phyloP scores from a whole-genome alignment of 257 asterid species.

The Eustoma russellianum region DNA sequence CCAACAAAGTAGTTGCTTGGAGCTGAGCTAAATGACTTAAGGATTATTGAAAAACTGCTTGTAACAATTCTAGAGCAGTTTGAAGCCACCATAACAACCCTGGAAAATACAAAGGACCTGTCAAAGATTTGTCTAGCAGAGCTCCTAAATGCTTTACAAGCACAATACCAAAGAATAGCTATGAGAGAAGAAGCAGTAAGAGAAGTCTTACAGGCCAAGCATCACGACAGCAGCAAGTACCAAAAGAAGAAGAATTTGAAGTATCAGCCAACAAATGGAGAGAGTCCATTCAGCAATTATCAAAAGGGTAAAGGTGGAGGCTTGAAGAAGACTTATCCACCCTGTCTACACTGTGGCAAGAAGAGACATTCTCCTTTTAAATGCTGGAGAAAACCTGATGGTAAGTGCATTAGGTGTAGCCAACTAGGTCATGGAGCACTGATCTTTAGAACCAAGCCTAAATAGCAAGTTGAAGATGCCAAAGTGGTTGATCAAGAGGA shows the following conservation, averaged over 20 bases:
- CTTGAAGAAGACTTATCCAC: not conserved
- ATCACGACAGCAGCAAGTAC: not conserved
- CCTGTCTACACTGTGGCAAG: not conserved
- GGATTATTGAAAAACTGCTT: not conserved
- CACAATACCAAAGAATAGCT: constrained; percentile 12
- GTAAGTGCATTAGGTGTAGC: not conserved
- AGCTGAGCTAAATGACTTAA: not conserved
- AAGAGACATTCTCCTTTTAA: not conserved
- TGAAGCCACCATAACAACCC: constrained; percentile 1
- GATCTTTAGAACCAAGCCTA: not conserved
- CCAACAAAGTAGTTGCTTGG: constrained; percentile 3
- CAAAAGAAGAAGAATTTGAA: not conserved
- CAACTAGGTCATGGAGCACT: not conserved
- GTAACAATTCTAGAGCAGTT: not conserved
- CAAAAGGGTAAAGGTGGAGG: not conserved
- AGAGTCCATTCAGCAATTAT: not conserved
- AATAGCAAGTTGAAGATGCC: not conserved
- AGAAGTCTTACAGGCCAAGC: not conserved
- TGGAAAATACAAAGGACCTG: constrained; percentile 11
- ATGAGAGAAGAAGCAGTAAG: not conserved
- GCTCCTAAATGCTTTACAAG: constrained; percentile 9
- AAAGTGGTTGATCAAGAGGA: not conserved
- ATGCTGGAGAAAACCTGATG: constrained; percentile 2
- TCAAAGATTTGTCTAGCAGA: constrained; percentile 5
- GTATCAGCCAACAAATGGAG: not conserved